A percentile compares a stretch with the other conserved stretches of the same genome.
phyloP scores from a whole-genome alignment of 257 asterid genomes.

The Ophiorrhiza pumila region DNA sequence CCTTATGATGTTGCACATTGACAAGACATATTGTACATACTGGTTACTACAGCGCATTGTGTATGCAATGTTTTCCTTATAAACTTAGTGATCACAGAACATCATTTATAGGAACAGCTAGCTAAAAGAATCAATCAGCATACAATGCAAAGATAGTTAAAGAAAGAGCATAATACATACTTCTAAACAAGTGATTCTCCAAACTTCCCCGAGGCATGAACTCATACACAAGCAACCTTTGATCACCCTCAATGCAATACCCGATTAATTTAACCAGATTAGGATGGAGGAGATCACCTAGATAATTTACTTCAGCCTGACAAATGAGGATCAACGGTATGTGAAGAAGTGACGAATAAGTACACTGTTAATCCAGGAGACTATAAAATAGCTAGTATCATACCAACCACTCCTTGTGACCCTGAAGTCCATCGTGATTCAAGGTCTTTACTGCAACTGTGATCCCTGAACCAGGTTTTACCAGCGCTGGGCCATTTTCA shows the following conservation, averaged over 20 bases:
- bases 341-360: constrained; percentile 6
- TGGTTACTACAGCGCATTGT: background rate
- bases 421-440: constrained; percentile 83
- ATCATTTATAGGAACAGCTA: background rate
- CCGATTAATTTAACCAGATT: constrained; percentile 80
- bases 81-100: background rate
- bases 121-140: constrained; percentile 1
- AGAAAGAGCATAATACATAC: constrained; percentile 35
- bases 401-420: constrained; percentile 95
- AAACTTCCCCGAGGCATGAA: constrained; percentile 91
- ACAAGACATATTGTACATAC: background rate
- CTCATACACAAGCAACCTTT: constrained; percentile 82
- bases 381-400: constrained; percentile 8
- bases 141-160: background rate
- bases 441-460: constrained; percentile 85
- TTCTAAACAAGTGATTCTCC: constrained; percentile 90
- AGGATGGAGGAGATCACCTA: constrained; percentile 72
- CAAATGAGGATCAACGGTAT: constrained; percentile 17
- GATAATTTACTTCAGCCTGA: constrained; percentile 84
- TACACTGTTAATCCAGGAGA: background rate
- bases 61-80: background rate
- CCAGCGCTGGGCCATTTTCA: constrained; percentile 59
- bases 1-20: background rate
- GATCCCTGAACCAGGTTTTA: constrained; percentile 71
- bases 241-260: constrained; percentile 78